A percentile compares a stretch with the other conserved stretches of the same genome.
Evolutionary conservation across 805 yeast species (phyloP).

Genomic region (Candida berthetii): DNA sequence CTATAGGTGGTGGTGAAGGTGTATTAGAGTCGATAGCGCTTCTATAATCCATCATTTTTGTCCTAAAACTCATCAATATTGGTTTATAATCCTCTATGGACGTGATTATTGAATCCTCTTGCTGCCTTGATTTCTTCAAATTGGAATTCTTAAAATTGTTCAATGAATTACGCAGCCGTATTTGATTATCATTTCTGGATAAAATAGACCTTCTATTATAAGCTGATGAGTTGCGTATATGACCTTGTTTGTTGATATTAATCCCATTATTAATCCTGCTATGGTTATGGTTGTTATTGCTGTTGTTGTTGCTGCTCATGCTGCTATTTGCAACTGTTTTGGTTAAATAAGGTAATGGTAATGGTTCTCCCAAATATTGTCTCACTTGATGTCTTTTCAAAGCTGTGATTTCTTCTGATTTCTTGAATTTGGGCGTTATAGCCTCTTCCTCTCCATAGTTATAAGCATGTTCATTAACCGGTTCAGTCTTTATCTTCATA

Average conservation of each 20-base stretch:
- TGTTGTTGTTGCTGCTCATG: neutral
- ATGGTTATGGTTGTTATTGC: too few relatives aligned
- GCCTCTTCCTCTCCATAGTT: too few relatives aligned
- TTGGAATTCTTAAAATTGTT: neutral
- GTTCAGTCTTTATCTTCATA: too few relatives aligned
- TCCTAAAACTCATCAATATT: neutral
- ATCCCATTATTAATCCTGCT: too few relatives aligned
- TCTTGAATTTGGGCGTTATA: neutral
- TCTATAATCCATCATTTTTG: too few relatives aligned
- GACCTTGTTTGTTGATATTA: too few relatives aligned
- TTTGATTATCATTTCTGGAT: neutral
- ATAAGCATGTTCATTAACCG: too few relatives aligned
- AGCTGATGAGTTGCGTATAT: too few relatives aligned
- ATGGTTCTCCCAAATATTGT: constrained; percentile 27
- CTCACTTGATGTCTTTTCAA: constrained; percentile 1
- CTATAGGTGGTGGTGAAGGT: too few relatives aligned
- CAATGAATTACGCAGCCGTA: constrained; percentile 1
- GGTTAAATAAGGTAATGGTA: constrained; percentile 30
- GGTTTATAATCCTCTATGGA: neutral
- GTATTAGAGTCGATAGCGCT: too few relatives aligned
- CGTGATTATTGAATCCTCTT: too few relatives aligned
- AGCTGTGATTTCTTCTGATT: neutral
- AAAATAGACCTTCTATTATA: too few relatives aligned
- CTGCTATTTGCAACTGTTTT: constrained; percentile 1
- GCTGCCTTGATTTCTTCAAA: neutral